Base-by-base conservation (phyloP, 257 asterid species). In the Eustoma russellianum region DNA sequence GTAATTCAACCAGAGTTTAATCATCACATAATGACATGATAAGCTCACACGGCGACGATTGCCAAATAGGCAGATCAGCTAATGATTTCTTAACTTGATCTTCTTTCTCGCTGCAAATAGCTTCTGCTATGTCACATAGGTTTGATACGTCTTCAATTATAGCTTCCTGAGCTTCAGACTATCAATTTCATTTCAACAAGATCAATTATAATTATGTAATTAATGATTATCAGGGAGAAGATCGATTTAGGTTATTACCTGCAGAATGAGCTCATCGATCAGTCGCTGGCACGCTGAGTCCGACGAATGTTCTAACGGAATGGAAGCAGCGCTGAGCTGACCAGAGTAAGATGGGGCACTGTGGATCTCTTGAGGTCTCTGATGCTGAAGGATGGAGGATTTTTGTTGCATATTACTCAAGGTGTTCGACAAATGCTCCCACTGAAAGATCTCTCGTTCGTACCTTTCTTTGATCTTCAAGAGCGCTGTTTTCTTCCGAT, bases 121-220 rank as follows among this genome's bases (percentile, higher is more conserved):
- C 74, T 50, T 78, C 91, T 7, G 83, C 88, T 38, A 74, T 45
- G 53, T 80, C 91, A 46, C 93, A 85, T 46, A 82, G 63, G 28
- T 71, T 73, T 6, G 86, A 64, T 24, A 70, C 58, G 30, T 70
- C 66, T 48, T 56, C 50, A 35, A 88, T 77, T 47, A 78, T 55
- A 1, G 70, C 83, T 58, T 76, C 93, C 60, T 88, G 88, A 4
- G 73, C 79, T 68, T 88, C 91, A 38, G 74, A 79, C 97, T 88
- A 50, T 24, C 19, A 48, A 24, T 14, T 15, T 13, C 17, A 62
- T 15, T 17, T n/a, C n/a, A n/a, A n/a, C n/a, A n/a, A n/a, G n/a
- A n/a, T n/a, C 13, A 55, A 28, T 46, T 52, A 44, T 52, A 54
- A 59, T 28, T 54, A 48, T 64, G 40, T 14, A 3, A 15, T 34